A percentile compares a stretch with the other conserved stretches of the same genome.
Conservation (phyloP, 352 stramenopile species). For the Phytophthora boehmeriae region DNA sequence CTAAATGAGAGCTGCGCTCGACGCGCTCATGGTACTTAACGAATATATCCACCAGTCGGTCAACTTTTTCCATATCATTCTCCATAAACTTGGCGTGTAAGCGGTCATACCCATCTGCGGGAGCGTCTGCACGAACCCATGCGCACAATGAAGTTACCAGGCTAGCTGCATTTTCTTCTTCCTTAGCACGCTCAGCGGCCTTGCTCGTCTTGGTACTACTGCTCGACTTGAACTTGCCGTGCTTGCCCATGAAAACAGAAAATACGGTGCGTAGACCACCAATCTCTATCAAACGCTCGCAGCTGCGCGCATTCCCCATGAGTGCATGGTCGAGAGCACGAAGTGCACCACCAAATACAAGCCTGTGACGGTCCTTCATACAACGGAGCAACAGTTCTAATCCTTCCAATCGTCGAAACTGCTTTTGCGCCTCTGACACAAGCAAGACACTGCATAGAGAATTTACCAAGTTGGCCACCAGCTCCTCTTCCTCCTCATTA, state of each 20-base stretch:
- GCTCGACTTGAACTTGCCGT: conserved; percentile 43
- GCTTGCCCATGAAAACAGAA: conserved; percentile 71
- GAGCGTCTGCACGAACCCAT: conserved; percentile 48
- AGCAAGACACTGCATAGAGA: conserved; percentile 82
- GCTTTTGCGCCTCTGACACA: conserved; percentile 46
- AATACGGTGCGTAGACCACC: conserved; percentile 70
- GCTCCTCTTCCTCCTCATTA: conserved; percentile 89
- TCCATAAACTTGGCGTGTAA: conserved; percentile 87
- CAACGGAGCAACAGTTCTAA: conserved; percentile 94
- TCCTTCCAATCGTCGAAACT: conserved; percentile 82
- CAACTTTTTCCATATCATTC: conserved; percentile 82
- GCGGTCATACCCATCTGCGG: conserved; percentile 61
- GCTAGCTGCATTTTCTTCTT: conserved; percentile 72
- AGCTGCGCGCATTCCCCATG: conserved; percentile 65
- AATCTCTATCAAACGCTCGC: conserved; percentile 72
- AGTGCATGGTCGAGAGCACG: conserved; percentile 66
- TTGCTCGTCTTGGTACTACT: conserved; percentile 39
- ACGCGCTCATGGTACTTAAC: conserved; percentile 74
- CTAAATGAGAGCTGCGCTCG: conserved; percentile 23
- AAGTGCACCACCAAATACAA: conserved; percentile 58
- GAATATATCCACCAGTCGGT: conserved; percentile 80
- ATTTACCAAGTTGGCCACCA: conserved; percentile 94
- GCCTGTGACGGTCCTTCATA: conserved; percentile 87
- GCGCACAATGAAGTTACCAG: conserved; percentile 73
- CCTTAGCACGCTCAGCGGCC: conserved; percentile 37